A percentile compares a stretch with the other conserved stretches of the same genome.
phyloP scores from a whole-genome alignment of 805 yeast species.

The Ogataea sp. region DNA sequence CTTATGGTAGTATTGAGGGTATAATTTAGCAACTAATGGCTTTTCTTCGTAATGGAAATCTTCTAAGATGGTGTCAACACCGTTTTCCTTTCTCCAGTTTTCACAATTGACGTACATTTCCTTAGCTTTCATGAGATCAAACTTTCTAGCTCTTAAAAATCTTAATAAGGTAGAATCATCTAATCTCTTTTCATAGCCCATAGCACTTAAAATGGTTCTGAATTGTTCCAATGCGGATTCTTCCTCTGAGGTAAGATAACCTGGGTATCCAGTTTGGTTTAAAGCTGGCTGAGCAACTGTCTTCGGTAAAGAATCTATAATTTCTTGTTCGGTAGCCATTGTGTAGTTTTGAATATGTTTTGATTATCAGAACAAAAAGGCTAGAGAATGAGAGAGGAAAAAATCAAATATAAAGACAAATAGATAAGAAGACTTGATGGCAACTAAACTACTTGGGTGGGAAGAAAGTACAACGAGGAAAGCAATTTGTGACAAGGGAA shows the following conservation, averaged over 20 bases:
- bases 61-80: conserved; percentile 75
- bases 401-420: background rate
- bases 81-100: conserved; percentile 83
- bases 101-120: conserved; percentile 84
- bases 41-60: conserved; percentile 94
- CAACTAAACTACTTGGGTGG: too few relatives aligned
- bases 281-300: conserved; percentile 45
- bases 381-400: too few relatives aligned
- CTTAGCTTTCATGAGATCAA: conserved; percentile 70
- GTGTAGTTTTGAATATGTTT: background rate
- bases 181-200: conserved; percentile 67
- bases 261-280: conserved; percentile 69
- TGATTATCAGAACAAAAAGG: background rate
- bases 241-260: conserved; percentile 68
- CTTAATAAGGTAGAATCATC: conserved; percentile 83
- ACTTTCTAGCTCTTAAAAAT: conserved; percentile 92
- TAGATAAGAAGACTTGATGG: background rate
- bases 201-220: conserved; percentile 46
- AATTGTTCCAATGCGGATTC: conserved; percentile 48
- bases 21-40: conserved; percentile 76
- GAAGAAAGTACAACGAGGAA: too few relatives aligned
- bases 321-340: conserved; percentile 17
- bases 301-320: conserved; percentile 27
- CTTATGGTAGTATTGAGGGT: conserved; percentile 97
- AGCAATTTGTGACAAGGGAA: too few relatives aligned